A percentile compares a stretch with the other conserved stretches of the same genome.
These are phyloP conservation scores for Cutaneotrichosporon cyanovorans DNA, from an alignment of 1,284 basidiomycete genomes.

Conservation along the genomic window DNA sequence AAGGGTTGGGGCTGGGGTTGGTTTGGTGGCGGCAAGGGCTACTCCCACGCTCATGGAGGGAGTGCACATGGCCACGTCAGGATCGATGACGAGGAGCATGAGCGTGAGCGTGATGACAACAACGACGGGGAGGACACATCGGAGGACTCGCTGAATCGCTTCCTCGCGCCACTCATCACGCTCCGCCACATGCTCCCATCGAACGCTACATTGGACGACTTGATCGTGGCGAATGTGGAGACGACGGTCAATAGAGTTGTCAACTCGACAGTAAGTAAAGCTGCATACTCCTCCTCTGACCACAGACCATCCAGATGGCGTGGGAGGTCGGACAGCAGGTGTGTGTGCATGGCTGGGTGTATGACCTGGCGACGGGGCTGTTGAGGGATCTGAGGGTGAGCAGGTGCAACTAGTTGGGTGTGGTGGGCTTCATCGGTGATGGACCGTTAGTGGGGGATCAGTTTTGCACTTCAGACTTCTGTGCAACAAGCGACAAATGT, in stretches of 20 bases:
- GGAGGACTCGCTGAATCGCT: constrained; percentile 55
- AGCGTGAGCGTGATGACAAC: constrained; percentile 53
- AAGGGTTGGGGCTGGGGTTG: neutral
- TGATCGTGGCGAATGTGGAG: constrained; percentile 72
- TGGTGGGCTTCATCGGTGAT: too few species aligned
- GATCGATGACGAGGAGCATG: constrained; percentile 4
- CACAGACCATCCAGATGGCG: constrained; percentile 56
- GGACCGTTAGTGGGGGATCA: too few species aligned
- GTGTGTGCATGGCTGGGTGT: constrained; percentile 75
- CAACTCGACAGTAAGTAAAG: constrained; percentile 16
- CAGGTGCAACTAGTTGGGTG: constrained; percentile 1
- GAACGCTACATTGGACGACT: constrained; percentile 48
- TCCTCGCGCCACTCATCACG: constrained; percentile 63
- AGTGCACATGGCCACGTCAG: neutral
- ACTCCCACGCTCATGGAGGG: neutral
- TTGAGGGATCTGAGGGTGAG: constrained; percentile 62
- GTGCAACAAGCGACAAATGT: too few species aligned
- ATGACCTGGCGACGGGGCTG: constrained; percentile 62
- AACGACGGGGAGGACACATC: constrained; percentile 25
- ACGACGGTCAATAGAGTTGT: constrained; percentile 65
- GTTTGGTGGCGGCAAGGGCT: neutral
- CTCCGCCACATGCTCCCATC: constrained; percentile 53
- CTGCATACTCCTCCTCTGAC: neutral
- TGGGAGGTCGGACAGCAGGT: constrained; percentile 62
- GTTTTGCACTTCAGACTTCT: too few species aligned